Conservation (phyloP, 2,329 filamentous ascomycete species). For the Colletotrichum tabaci region DNA sequence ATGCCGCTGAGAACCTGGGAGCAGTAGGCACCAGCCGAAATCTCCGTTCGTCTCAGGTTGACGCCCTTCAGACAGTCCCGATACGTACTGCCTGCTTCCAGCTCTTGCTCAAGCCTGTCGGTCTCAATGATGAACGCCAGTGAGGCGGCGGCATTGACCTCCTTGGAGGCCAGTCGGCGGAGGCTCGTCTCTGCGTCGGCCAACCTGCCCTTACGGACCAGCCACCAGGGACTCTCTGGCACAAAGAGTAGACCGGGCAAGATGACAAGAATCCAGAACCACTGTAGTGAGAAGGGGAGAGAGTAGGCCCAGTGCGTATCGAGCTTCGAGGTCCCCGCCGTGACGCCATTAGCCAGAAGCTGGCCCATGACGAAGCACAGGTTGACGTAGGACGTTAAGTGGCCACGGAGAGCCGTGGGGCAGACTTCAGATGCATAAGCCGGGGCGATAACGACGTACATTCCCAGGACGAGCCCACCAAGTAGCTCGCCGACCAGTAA, state of each 20-base stretch:
- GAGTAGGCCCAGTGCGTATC: slow-evolving; percentile 64
- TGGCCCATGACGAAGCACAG: slow-evolving; percentile 76
- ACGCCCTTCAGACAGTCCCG: slow-evolving; percentile 65
- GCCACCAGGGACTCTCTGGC: slow-evolving; percentile 67
- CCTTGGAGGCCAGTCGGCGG: slow-evolving; percentile 60
- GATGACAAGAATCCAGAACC: slow-evolving; percentile 64
- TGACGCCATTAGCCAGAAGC: slow-evolving; percentile 66
- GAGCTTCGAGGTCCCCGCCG: slow-evolving; percentile 58
- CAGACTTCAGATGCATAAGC: slow-evolving; percentile 75
- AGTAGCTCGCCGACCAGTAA: slow-evolving; percentile 75
- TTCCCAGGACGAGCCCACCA: slow-evolving; percentile 72
- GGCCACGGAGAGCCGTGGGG: slow-evolving; percentile 69
- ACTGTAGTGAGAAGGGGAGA: slow-evolving; percentile 65
- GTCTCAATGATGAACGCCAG: slow-evolving; percentile 72
- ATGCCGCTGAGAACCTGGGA: slow-evolving; percentile 77
- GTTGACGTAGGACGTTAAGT: slow-evolving; percentile 73
- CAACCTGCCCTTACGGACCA: slow-evolving; percentile 58
- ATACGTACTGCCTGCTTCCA: slow-evolving; percentile 64
- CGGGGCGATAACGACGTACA: slow-evolving; percentile 71
- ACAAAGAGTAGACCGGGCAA: slow-evolving; percentile 62
- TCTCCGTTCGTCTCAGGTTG: slow-evolving; percentile 68
- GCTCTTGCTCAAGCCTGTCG: slow-evolving; percentile 68
- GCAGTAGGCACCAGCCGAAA: slow-evolving; percentile 73
- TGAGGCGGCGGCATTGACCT: slow-evolving; percentile 63
- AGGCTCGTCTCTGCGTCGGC: slow-evolving; percentile 59